Evolutionary conservation across 768 basidiomycete genomes (phyloP).

Genomic region (Collybia sordida): DNA sequence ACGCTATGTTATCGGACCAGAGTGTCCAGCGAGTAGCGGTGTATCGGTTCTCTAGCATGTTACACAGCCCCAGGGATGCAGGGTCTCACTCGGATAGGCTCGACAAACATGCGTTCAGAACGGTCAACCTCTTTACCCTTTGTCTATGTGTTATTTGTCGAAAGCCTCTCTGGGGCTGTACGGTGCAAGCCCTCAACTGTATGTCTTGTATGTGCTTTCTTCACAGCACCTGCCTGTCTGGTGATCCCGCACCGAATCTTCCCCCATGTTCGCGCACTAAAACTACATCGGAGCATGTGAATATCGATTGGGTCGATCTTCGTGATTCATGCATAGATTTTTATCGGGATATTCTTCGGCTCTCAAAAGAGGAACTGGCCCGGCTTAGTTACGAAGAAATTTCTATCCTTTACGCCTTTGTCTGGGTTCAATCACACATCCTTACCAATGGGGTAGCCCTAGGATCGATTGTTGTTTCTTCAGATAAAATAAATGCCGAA

Average conservation of each 20-base stretch:
- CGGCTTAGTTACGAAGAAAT: constrained; percentile 67
- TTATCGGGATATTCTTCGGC: constrained; percentile 44
- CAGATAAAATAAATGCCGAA: constrained; percentile 27
- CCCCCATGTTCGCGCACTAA: constrained; percentile 37
- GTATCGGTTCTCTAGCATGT: constrained; percentile 56
- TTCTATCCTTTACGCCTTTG: constrained; percentile 53
- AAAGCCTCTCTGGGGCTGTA: constrained; percentile 72
- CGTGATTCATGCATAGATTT: constrained; percentile 55
- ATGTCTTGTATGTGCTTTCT: constrained; percentile 57
- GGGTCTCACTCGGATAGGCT: constrained; percentile 17
- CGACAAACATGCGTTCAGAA: constrained; percentile 51
- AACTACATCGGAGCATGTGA: constrained; percentile 45
- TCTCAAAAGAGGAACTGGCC: constrained; percentile 44
- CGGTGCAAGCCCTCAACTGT: constrained; percentile 66
- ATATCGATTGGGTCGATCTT: constrained; percentile 51
- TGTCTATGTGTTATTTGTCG: constrained; percentile 69
- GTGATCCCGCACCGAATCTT: constrained; percentile 19
- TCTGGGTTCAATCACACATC: constrained; percentile 70
- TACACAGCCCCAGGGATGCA: constrained; percentile 28
- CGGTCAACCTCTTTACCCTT: constrained; percentile 70
- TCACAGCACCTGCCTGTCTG: constrained; percentile 50
- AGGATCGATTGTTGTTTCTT: constrained; percentile 60
- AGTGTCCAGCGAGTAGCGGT: constrained; percentile 58
- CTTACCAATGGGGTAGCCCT: constrained; percentile 64
- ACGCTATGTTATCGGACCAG: constrained; percentile 42